Evolutionary conservation across 805 yeast species (phyloP).

Genomic region (Candida takata): DNA sequence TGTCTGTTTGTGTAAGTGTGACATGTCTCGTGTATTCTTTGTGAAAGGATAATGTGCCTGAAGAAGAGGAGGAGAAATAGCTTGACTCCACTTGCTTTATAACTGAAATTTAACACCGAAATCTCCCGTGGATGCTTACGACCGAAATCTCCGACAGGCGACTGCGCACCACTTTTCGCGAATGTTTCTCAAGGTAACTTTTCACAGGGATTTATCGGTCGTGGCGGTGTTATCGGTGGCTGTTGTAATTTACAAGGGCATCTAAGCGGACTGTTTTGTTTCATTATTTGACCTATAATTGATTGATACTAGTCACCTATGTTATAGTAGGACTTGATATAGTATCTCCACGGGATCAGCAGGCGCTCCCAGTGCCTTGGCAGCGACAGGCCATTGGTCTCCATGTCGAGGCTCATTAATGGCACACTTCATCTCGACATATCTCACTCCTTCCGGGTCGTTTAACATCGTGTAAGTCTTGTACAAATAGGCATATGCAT

Average conservation of each 20-base stretch:
- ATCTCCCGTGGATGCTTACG: neutral
- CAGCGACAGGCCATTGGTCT: constrained; percentile 44
- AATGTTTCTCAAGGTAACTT: no score
- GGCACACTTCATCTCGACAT: constrained; percentile 30
- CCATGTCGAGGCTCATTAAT: constrained; percentile 58
- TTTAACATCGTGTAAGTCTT: constrained; percentile 24
- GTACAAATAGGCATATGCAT: constrained; percentile 65
- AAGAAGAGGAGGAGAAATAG: no score
- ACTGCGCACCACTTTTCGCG: no score
- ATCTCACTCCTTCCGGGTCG: constrained; percentile 27
- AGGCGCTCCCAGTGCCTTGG: constrained; percentile 36
- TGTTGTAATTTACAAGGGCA: neutral
- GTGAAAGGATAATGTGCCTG: no score
- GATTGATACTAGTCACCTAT: no score
- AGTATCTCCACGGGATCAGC: constrained; percentile 3
- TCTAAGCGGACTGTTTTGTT: neutral
- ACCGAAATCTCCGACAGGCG: neutral
- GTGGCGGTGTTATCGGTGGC: no score
- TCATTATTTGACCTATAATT: no score
- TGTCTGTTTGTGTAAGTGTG: constrained; percentile 8
- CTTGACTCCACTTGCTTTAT: no score
- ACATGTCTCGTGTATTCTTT: no score
- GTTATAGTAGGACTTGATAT: no score
- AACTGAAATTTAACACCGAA: constrained; percentile 1
- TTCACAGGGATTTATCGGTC: no score